Evolutionary conservation across 352 stramenopile genomes (phyloP).

Genomic region (Pythium periplocum): DNA sequence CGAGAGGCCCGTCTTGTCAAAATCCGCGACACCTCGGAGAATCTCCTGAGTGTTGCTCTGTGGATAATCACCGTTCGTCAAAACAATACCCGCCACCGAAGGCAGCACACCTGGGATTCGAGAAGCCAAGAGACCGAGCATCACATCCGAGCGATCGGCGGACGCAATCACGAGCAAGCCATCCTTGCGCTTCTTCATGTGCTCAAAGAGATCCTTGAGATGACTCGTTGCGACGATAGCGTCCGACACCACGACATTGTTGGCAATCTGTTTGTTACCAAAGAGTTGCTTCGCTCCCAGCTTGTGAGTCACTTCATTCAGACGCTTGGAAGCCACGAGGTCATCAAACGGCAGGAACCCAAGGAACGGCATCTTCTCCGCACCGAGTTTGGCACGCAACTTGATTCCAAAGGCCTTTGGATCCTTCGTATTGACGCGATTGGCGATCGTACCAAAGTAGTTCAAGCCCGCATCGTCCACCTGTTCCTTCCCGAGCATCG

Average conservation of each 20-base stretch:
- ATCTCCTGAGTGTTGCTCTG: slow-evolving; percentile 73
- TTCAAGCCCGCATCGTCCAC: slow-evolving; percentile 49
- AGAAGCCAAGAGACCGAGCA: slow-evolving; percentile 63
- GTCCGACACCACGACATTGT: slow-evolving; percentile 64
- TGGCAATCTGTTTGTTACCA: slow-evolving; percentile 48
- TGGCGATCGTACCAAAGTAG: slow-evolving; percentile 73
- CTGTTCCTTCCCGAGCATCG: slow-evolving; percentile 51
- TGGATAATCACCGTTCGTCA: slow-evolving; percentile 74
- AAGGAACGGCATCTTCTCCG: slow-evolving; percentile 49
- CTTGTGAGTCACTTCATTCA: slow-evolving; percentile 72
- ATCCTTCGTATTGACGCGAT: slow-evolving; percentile 46
- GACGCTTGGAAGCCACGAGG: slow-evolving; percentile 61
- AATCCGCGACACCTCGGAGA: slow-evolving; percentile 53
- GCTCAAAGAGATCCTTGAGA: slow-evolving; percentile 65
- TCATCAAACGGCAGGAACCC: slow-evolving; percentile 65
- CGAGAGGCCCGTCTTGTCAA: slow-evolving; percentile 62
- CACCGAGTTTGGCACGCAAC: slow-evolving; percentile 26
- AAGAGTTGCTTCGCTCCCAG: slow-evolving; percentile 67
- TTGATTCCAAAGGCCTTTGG: slow-evolving; percentile 27
- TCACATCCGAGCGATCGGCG: slow-evolving; percentile 62
- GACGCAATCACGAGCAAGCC: slow-evolving; percentile 73
- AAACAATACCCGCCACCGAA: slow-evolving; percentile 59
- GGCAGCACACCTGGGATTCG: slow-evolving; percentile 66
- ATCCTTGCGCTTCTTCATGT: slow-evolving; percentile 77
- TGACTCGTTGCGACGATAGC: slow-evolving; percentile 64